Percentiles rank a stretch among this genome's conserved stretches.
Conservation (phyloP, 75 land plant genomes). For the Sequoia sempervirens region DNA sequence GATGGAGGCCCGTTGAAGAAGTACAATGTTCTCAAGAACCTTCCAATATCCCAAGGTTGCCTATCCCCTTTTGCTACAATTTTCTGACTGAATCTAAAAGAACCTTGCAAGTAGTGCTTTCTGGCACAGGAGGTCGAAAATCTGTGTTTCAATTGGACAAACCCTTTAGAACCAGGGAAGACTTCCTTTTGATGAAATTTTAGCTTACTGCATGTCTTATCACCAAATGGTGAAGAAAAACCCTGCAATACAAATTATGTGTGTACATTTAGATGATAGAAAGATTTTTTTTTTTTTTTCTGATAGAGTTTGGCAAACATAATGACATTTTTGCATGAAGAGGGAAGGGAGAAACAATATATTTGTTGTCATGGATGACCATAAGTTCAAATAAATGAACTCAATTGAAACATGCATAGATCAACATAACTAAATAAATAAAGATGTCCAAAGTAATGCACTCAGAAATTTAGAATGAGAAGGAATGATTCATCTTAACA, state of each 20-base stretch:
- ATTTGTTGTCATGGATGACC: not conserved
- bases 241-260: constrained; percentile 5
- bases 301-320: not conserved
- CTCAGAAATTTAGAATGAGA: not conserved
- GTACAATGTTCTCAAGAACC: constrained; percentile 77
- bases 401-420: not conserved
- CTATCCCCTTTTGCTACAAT: constrained; percentile 37
- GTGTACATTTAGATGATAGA: not conserved
- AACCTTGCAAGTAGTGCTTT: not conserved
- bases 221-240: constrained; percentile 21
- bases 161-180: constrained; percentile 19
- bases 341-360: not conserved
- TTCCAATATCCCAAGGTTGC: constrained; percentile 90
- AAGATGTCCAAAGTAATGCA: not conserved
- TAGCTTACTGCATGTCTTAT: constrained; percentile 12
- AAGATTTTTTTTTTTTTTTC: not conserved
- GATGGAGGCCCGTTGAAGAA: constrained; percentile 94
- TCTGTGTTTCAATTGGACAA: constrained; percentile 24
- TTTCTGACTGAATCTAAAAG: not conserved
- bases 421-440: not conserved
- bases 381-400: no score
- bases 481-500: not conserved
- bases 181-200: constrained; percentile 11
- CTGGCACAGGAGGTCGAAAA: not conserved
- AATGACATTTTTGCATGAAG: not conserved